phyloP scores from a whole-genome alignment of 1,284 basidiomycete species.

The Coniferiporia weirii region DNA sequence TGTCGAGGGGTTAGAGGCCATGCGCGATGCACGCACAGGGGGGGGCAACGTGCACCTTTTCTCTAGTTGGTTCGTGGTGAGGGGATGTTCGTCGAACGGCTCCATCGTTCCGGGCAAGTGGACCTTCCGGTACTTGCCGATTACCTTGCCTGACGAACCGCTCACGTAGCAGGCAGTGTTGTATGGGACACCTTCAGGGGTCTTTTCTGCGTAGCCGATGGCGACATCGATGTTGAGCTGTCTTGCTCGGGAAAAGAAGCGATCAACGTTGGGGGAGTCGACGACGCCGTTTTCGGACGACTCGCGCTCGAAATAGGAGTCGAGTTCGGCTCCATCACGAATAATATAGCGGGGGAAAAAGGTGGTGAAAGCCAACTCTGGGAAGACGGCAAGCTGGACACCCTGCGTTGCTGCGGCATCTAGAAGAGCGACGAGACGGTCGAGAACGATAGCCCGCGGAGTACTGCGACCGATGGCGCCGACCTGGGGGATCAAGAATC shows the following conservation, averaged over 20 bases:
- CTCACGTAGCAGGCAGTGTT: conserved; percentile 18
- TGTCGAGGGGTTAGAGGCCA: neutral
- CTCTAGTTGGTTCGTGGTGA: conserved; percentile 19
- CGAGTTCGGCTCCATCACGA: conserved; percentile 14
- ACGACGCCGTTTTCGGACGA: conserved; percentile 10
- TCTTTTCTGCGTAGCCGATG: conserved; percentile 18
- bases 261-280: conserved; percentile 10
- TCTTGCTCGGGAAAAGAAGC: conserved; percentile 15
- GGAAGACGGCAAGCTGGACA: conserved; percentile 18
- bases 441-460: conserved; percentile 8
- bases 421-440: conserved; percentile 15
- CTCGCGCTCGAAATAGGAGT: conserved; percentile 16
- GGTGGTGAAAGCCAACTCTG: conserved; percentile 19
- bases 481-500: conserved; percentile 14
- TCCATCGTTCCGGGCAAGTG: conserved; percentile 13
- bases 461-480: conserved; percentile 15
- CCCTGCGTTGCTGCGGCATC: conserved; percentile 12
- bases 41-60: conserved; percentile 4
- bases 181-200: conserved; percentile 16
- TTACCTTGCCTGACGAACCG: conserved; percentile 4
- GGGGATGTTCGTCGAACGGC: conserved; percentile 18
- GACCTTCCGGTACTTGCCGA: conserved; percentile 15
- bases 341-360: conserved; percentile 20
- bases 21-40: too few relatives aligned
- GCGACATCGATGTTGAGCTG: conserved; percentile 17